Conservation (phyloP, 768 basidiomycete species). For the Astraeus odoratus region DNA sequence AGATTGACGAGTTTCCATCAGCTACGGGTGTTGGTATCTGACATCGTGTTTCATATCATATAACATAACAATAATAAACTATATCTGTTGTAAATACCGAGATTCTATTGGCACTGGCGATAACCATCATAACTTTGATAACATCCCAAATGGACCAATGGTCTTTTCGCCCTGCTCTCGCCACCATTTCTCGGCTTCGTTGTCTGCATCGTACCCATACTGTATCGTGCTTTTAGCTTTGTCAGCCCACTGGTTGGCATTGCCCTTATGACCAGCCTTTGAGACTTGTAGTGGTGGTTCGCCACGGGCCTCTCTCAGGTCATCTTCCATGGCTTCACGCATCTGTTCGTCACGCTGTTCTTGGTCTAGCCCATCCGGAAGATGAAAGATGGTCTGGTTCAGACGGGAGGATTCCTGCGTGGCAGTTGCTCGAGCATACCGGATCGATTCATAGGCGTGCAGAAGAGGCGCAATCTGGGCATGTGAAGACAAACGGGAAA, state of each 20-base stretch:
- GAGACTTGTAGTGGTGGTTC: slow-evolving; percentile 6
- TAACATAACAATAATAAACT: too few relatives aligned
- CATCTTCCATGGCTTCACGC: slow-evolving; percentile 39
- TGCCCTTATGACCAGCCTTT: slow-evolving; percentile 18
- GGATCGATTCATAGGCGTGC: slow-evolving; percentile 45
- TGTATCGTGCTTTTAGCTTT: slow-evolving; percentile 38
- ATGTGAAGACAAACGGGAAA: slow-evolving; percentile 38
- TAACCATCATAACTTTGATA: neutral
- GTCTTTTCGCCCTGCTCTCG: slow-evolving; percentile 20
- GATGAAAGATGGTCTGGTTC: slow-evolving; percentile 51
- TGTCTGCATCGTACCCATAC: slow-evolving; percentile 52
- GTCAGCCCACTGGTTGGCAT: slow-evolving; percentile 55
- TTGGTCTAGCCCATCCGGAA: slow-evolving; percentile 49
- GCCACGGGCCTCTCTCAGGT: slow-evolving; percentile 21
- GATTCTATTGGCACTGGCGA: too few relatives aligned
- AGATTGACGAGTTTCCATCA: too few relatives aligned
- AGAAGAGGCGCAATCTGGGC: slow-evolving; percentile 41
- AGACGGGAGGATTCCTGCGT: slow-evolving; percentile 44
- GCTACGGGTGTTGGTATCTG: too few relatives aligned
- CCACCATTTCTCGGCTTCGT: slow-evolving; percentile 47
- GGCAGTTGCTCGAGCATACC: slow-evolving; percentile 40
- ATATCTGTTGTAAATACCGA: too few relatives aligned
- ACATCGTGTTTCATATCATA: too few relatives aligned
- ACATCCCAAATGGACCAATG: slow-evolving; percentile 7
- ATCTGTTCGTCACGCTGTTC: slow-evolving; percentile 44